A percentile compares a stretch with the other conserved stretches of the same genome.
phyloP scores from a whole-genome alignment of 805 yeast species.

The Hanseniaspora singularis region DNA sequence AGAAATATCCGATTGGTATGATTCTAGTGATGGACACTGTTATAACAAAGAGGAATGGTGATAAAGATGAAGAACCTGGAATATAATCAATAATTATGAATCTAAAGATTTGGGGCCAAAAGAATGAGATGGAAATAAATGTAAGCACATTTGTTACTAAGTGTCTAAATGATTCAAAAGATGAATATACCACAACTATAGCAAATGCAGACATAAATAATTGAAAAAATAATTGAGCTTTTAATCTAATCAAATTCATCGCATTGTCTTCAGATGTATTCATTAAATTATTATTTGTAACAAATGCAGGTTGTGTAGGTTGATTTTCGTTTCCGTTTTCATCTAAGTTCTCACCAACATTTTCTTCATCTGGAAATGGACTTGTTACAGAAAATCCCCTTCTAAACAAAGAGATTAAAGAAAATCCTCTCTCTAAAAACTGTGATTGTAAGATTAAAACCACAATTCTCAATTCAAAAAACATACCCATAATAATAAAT shows the following conservation, averaged over 20 bases:
- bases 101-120: constrained; percentile 15
- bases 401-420: constrained; percentile 6
- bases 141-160: neutral
- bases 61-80: neutral
- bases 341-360: too few species aligned
- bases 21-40: constrained; percentile 2
- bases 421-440: constrained; percentile 11
- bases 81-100: constrained; percentile 3
- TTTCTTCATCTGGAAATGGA: neutral
- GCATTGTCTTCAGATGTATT: constrained; percentile 6
- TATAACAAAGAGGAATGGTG: neutral
- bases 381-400: neutral
- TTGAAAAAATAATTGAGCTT: constrained; percentile 3
- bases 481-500: constrained; percentile 3
- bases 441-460: constrained; percentile 10
- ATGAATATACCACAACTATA: constrained; percentile 2
- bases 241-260: neutral
- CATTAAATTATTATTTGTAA: too few species aligned
- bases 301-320: too few species aligned
- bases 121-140: neutral
- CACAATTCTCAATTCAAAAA: constrained; percentile 2
- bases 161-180: neutral
- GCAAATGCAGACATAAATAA: constrained; percentile 6
- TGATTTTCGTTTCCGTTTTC: too few species aligned
- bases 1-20: constrained; percentile 54